Evolutionary conservation across 345 rosid species (phyloP), one percentile per base, ranked within the genome.

Genomic region (Ceriops tagal): DNA sequence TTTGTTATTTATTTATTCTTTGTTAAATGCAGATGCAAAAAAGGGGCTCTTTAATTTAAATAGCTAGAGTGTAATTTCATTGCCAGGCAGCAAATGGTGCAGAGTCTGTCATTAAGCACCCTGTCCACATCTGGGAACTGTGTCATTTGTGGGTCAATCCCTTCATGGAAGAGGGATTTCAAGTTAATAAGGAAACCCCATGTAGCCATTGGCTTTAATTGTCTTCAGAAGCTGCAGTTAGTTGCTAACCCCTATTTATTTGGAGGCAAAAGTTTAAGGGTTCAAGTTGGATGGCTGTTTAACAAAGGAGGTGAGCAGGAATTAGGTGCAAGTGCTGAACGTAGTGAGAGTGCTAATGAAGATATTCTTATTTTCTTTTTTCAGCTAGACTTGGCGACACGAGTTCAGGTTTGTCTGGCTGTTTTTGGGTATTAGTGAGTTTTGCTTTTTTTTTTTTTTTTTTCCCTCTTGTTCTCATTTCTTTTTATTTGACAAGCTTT

Each of bases 321-420:
- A 27, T 71, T 66, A 67, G 87, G 79, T 73, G 91, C 96, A 10
- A 85, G 72, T 72, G 78, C 81, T 39, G 96, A 93, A 78, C 83
- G 85, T 19, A 91, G 98, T 57, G 98, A 93, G 82, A 83, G 83
- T 71, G 92, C 96, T 5, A 91, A 93, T 71, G 97, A 93, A 78
- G 98, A 93, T 76, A 87, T 91, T 47, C 73, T 91, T 75, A 83
- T 93, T 71, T 93, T 93, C 83, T 88, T 89, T 82, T 93, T 91
- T 69, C 95, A 89, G 85, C 77, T 93, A 6, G 96, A 91, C 71
- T 82, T 93, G 78, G 88, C 87, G 18, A 89, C 95, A 72, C 95
- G 92, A 77, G 95, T 93, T 1, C 96, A 93, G 98, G 98, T 92
- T 26, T 70, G 58, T 58, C 9, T 24, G 52, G 20, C 31, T 43